Base-by-base conservation (phyloP, 129 eudicot species). In the Flaveria trinervia region DNA sequence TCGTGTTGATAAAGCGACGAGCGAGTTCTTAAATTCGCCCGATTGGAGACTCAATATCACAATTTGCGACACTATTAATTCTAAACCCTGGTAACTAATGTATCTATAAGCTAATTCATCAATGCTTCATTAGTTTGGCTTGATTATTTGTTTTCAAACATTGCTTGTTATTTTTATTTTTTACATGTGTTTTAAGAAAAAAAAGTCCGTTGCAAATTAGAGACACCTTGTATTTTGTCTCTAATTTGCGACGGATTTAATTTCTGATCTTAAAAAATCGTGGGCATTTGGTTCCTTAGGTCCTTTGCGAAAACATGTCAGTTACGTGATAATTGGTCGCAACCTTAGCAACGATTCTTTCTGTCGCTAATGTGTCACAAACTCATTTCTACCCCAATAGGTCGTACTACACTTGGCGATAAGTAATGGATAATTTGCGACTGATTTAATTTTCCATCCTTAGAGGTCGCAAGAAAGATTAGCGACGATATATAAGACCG, bases 1-100 rank as follows among this genome's bases (percentile, higher is more conserved):
- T 68, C 83, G 93, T 10, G 99, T 95, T 12, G 96, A 95, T 68
- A 95, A 95, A 84, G 97, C 99, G 15, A 95, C 99, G 3, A 95
- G 99, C 84, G 94, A 95, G 71, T 90, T 91, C 78, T 83, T 95
- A 25, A 88, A 70, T 36, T 88, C 86, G 30, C 97, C 99, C 30
- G 99, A 95, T 86, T 95, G 99, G 99, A 80, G 96, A 33, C 55
- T 89, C 76, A 95, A 91, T 77, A 91, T 91, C 16, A 86, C 81
- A 55, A 86, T 95, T 70, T 95, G 99, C 48, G 99, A 95, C 76
- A 49, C 89, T 22, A 66, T 89, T 77, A 95, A 95, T 85, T 52
- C 91, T 75, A 86, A 89, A 79, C 92, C 83, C 72, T 79, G 88
- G 97, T 94, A 86, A 14, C 1, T 60, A 3, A 28, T 66, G 16